Evolutionary conservation across 2,329 filamentous ascomycete genomes (phyloP).

Genomic region (Thielaviopsis punctulata): DNA sequence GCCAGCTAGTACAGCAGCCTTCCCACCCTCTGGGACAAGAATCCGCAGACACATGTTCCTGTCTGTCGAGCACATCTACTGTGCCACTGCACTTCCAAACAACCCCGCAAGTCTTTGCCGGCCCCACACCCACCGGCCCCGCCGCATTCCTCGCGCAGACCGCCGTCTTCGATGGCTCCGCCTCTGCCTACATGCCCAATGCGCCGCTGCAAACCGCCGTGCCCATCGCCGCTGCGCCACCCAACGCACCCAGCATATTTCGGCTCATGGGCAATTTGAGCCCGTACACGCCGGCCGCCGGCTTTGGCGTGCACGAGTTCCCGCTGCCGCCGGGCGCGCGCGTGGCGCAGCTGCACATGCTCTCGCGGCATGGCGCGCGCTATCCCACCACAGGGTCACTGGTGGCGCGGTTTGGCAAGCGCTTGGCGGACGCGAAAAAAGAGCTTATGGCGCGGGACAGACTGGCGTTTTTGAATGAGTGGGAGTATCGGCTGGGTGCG

Average conservation of each 20-base stretch:
- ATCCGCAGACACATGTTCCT: slow-evolving; percentile 16
- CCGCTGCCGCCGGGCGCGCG: slow-evolving; percentile 47
- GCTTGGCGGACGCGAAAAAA: slow-evolving; percentile 35
- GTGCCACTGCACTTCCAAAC: slow-evolving; percentile 49
- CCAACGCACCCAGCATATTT: slow-evolving; percentile 40
- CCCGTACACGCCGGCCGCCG: slow-evolving; percentile 53
- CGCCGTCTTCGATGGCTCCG: slow-evolving; percentile 45
- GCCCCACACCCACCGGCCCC: slow-evolving; percentile 52
- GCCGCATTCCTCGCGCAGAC: slow-evolving; percentile 57
- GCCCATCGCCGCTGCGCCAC: slow-evolving; percentile 42
- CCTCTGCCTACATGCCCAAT: slow-evolving; percentile 46
- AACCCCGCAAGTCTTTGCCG: slow-evolving; percentile 39
- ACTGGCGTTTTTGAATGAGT: slow-evolving; percentile 49
- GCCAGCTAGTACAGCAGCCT: slow-evolving; percentile 5
- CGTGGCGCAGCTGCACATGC: slow-evolving; percentile 53
- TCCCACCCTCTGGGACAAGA: background rate
- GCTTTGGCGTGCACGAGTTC: slow-evolving; percentile 60
- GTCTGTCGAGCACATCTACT: slow-evolving; percentile 17
- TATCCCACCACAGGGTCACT: slow-evolving; percentile 49
- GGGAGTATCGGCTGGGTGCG: slow-evolving; percentile 50
- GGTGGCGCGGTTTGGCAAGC: slow-evolving; percentile 36
- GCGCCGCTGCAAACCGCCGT: slow-evolving; percentile 53
- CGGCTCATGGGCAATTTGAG: slow-evolving; percentile 51
- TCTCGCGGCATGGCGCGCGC: slow-evolving; percentile 55
- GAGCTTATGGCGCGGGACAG: slow-evolving; percentile 38